Conservation (phyloP, 2,329 filamentous ascomycete genomes). For the Neoscytalidium dimidiatum region DNA sequence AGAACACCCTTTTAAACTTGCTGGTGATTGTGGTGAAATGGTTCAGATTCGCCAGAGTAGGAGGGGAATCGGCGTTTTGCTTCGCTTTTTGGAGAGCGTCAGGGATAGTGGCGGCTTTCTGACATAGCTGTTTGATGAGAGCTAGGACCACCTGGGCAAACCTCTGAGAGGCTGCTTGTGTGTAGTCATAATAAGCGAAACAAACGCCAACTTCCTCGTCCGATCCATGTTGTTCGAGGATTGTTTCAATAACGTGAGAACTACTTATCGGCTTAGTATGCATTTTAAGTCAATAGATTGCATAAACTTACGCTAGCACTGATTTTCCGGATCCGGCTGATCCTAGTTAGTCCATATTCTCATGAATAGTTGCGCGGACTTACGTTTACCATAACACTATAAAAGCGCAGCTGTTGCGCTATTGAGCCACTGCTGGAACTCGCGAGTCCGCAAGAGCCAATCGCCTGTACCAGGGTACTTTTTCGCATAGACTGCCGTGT, state of each 20-base stretch:
- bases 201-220: constrained; percentile 21
- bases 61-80: not conserved
- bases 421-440: constrained; percentile 25
- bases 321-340: constrained; percentile 28
- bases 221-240: constrained; percentile 21
- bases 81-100: not conserved
- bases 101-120: not conserved
- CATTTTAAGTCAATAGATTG: not conserved
- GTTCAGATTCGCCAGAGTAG: not conserved
- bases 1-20: constrained; percentile 1
- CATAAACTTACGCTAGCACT: constrained; percentile 22
- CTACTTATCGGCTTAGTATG: constrained; percentile 5
- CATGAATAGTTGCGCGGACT: not conserved
- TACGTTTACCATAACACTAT: constrained; percentile 28
- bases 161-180: constrained; percentile 14
- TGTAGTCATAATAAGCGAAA: constrained; percentile 30
- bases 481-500: constrained; percentile 24
- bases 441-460: constrained; percentile 23
- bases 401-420: constrained; percentile 22
- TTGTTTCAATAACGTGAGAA: constrained; percentile 24
- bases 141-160: constrained; percentile 15
- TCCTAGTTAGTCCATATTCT: not conserved
- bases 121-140: constrained; percentile 22
- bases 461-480: constrained; percentile 26
- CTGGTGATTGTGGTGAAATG: not conserved